A percentile compares a stretch with the other conserved stretches of the same genome.
These are phyloP conservation scores for Parafenestella ontariensis DNA, from an alignment of 2,329 filamentous ascomycete species.

Conservation along the genomic window DNA sequence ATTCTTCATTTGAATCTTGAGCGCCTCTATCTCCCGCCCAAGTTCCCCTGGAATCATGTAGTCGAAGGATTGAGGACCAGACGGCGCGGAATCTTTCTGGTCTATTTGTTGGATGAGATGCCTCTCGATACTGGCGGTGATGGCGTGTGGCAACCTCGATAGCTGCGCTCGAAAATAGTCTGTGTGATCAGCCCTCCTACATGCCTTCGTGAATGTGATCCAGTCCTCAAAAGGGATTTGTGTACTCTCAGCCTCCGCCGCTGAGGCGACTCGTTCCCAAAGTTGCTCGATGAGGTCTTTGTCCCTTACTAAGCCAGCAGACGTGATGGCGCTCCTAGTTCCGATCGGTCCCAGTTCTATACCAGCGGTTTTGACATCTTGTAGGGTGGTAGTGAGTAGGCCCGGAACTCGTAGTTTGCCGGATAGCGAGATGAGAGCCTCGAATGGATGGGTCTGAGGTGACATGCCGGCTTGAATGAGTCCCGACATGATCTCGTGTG, in stretches of 20 bases:
- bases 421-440: constrained; percentile 40
- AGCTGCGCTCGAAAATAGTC: constrained; percentile 39
- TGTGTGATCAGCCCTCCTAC: constrained; percentile 25
- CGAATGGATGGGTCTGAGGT: constrained; percentile 26
- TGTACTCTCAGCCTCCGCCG: constrained; percentile 28
- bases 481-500: constrained; percentile 30
- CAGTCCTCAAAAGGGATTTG: constrained; percentile 39
- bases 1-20: constrained; percentile 36
- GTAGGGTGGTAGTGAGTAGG: constrained; percentile 30
- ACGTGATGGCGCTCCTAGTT: constrained; percentile 31
- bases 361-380: constrained; percentile 30
- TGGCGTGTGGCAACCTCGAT: constrained; percentile 30
- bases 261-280: constrained; percentile 37
- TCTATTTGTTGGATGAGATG: constrained; percentile 14
- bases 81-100: constrained; percentile 1
- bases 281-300: constrained; percentile 33
- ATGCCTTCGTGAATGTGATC: constrained; percentile 43
- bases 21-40: constrained; percentile 18
- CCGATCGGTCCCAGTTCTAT: constrained; percentile 30
- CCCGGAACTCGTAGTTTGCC: constrained; percentile 33
- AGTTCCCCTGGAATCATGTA: constrained; percentile 26
- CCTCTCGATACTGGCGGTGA: constrained; percentile 18
- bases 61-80: constrained; percentile 1
- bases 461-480: constrained; percentile 40
- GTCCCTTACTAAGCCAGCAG: constrained; percentile 37